Percentiles rank a stretch among this genome's conserved stretches.
These are phyloP conservation scores for Rhizophora apiculata DNA, from an alignment of 345 rosid genomes.

Conservation along the genomic window DNA sequence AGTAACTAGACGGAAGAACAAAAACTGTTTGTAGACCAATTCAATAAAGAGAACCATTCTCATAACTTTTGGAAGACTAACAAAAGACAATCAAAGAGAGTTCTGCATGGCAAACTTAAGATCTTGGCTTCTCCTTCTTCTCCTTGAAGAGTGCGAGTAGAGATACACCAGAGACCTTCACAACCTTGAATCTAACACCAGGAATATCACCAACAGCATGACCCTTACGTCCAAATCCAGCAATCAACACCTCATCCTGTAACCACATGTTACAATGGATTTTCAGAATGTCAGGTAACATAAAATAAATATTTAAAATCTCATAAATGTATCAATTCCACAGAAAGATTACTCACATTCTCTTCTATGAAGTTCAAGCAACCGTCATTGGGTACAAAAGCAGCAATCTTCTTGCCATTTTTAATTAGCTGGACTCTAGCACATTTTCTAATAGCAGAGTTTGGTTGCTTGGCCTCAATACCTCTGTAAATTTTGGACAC, in stretches of 20 bases:
- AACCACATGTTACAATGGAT: background rate
- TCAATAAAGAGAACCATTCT: background rate
- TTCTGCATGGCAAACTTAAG: slow-evolving; percentile 3
- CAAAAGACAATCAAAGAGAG: background rate
- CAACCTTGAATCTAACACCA: slow-evolving; percentile 71
- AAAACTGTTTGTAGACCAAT: slow-evolving; percentile 11
- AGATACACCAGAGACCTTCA: slow-evolving; percentile 71
- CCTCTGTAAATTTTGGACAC: slow-evolving; percentile 43
- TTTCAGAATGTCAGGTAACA: background rate
- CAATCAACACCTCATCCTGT: slow-evolving; percentile 67
- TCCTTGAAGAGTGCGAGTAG: slow-evolving; percentile 65
- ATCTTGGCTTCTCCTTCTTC: slow-evolving; percentile 47
- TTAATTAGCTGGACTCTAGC: slow-evolving; percentile 94
- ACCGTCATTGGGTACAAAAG: slow-evolving; percentile 88
- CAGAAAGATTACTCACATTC: slow-evolving; percentile 42
- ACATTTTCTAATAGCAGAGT: slow-evolving; percentile 97
- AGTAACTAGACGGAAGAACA: slow-evolving; percentile 1
- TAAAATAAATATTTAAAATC: too few species aligned
- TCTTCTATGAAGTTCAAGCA: slow-evolving; percentile 89
- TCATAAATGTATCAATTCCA: background rate
- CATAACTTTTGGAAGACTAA: background rate
- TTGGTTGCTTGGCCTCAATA: slow-evolving; percentile 97
- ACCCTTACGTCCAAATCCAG: slow-evolving; percentile 72
- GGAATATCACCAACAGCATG: slow-evolving; percentile 79
- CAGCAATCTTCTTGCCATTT: slow-evolving; percentile 98